Conservation (phyloP, 495 filamentous ascomycete species). For the Sordaria brevicollis region DNA sequence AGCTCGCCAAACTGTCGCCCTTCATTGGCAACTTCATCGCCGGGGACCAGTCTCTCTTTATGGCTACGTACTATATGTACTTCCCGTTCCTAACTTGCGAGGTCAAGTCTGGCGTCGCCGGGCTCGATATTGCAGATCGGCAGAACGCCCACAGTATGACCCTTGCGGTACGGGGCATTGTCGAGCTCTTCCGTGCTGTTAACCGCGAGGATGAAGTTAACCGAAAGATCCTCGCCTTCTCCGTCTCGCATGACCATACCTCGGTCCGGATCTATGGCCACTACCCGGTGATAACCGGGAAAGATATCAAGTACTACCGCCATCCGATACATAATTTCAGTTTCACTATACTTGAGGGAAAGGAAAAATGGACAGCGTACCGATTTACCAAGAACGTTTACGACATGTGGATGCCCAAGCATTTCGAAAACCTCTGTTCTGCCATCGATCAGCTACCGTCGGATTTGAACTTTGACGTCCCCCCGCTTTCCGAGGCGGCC, state of each 20-base stretch:
- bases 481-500: constrained; percentile 4
- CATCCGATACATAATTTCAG: not conserved
- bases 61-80: constrained; percentile 24
- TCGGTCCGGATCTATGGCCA: constrained; percentile 28
- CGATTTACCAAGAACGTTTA: constrained; percentile 28
- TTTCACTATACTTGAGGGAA: constrained; percentile 2
- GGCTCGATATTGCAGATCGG: constrained; percentile 9
- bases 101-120: constrained; percentile 26
- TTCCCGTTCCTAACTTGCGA: constrained; percentile 11
- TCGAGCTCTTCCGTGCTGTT: constrained; percentile 24
- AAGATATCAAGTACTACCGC: not conserved
- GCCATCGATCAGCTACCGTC: constrained; percentile 30
- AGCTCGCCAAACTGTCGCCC: constrained; percentile 29
- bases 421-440: constrained; percentile 31
- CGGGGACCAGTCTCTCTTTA: constrained; percentile 22
- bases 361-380: constrained; percentile 13
- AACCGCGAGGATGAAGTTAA: constrained; percentile 29
- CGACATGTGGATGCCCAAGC: constrained; percentile 29
- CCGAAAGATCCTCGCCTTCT: constrained; percentile 34
- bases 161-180: constrained; percentile 24
- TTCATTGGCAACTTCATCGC: constrained; percentile 12
- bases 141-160: constrained; percentile 21
- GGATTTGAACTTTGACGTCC: constrained; percentile 19
- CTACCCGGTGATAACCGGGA: constrained; percentile 9
- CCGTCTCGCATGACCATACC: constrained; percentile 33